phyloP scores from a whole-genome alignment of 148 eudicot species.

The Heliosperma pusillum region DNA sequence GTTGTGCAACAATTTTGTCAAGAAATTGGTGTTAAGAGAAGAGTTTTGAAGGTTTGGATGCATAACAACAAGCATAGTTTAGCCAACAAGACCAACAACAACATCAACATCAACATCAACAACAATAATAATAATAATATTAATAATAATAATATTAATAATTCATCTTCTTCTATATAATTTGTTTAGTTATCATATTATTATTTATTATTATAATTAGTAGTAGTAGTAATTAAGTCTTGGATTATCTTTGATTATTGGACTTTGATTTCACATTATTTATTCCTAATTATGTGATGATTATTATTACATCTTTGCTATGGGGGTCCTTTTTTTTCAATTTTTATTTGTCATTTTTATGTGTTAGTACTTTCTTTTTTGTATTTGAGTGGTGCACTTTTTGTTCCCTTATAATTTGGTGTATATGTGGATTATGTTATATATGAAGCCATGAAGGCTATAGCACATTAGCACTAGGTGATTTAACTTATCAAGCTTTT shows the following conservation, averaged over 20 bases:
- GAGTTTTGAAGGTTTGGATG: constrained; percentile 94
- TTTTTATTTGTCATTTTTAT: neutral
- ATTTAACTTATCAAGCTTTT: too few species aligned
- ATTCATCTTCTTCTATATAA: neutral
- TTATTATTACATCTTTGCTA: constrained; percentile 2
- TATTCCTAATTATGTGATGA: neutral
- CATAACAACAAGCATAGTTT: constrained; percentile 88
- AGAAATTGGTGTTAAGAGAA: constrained; percentile 59
- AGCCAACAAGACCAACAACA: constrained; percentile 45
- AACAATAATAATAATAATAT: neutral
- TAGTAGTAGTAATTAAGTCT: neutral
- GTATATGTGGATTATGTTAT: too few species aligned
- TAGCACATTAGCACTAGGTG: too few species aligned
- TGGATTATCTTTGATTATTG: neutral
- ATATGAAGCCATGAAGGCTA: too few species aligned
- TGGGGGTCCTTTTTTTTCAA: neutral
- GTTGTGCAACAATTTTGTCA: constrained; percentile 57
- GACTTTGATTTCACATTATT: neutral
- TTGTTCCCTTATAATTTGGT: neutral
- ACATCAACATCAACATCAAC: neutral
- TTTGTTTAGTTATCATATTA: neutral
- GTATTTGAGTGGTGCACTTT: neutral
- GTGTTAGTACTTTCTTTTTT: neutral
- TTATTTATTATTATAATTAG: neutral
- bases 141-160: neutral